phyloP scores from a whole-genome alignment of 2,329 filamentous ascomycete genomes.

The Biscogniauxia sp. region DNA sequence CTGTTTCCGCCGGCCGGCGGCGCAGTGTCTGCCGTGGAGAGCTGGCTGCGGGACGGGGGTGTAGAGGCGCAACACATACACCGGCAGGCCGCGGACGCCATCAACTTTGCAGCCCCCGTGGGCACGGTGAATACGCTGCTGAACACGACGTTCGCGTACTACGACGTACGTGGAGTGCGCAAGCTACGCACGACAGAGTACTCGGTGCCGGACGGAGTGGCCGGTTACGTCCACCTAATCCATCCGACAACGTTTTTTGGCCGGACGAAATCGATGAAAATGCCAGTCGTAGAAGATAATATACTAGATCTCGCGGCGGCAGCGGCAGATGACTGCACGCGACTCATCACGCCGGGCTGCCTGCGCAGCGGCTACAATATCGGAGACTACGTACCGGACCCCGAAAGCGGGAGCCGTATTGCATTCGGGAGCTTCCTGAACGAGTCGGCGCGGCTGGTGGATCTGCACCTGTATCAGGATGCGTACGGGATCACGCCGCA shows the following conservation, averaged over 20 bases:
- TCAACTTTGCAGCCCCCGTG: conserved; percentile 28
- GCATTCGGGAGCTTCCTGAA: conserved; percentile 53
- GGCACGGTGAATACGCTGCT: conserved; percentile 29
- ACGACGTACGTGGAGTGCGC: conserved; percentile 31
- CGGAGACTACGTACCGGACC: conserved; percentile 42
- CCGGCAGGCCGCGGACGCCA: conserved; percentile 13
- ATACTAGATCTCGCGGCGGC: not conserved
- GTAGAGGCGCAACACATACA: conserved; percentile 16
- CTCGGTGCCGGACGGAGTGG: conserved; percentile 30
- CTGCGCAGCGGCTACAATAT: conserved; percentile 49
- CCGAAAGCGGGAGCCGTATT: conserved; percentile 44
- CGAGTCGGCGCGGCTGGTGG: conserved; percentile 45
- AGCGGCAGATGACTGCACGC: conserved; percentile 27
- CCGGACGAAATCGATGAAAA: conserved; percentile 9
- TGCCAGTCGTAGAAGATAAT: conserved; percentile 1
- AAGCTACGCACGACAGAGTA: conserved; percentile 29
- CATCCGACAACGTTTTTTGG: conserved; percentile 45
- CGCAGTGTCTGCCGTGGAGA: conserved; percentile 19
- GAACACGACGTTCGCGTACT: conserved; percentile 29
- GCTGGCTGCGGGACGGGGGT: conserved; percentile 22
- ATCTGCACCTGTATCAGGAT: conserved; percentile 38
- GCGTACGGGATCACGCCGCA: conserved; percentile 41
- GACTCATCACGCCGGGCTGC: conserved; percentile 44
- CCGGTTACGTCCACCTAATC: conserved; percentile 37
- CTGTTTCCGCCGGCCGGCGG: conserved; percentile 21